These are phyloP conservation scores for Thecaphora thlaspeos DNA, from an alignment of 1,284 basidiomycete species.

Conservation along the genomic window DNA sequence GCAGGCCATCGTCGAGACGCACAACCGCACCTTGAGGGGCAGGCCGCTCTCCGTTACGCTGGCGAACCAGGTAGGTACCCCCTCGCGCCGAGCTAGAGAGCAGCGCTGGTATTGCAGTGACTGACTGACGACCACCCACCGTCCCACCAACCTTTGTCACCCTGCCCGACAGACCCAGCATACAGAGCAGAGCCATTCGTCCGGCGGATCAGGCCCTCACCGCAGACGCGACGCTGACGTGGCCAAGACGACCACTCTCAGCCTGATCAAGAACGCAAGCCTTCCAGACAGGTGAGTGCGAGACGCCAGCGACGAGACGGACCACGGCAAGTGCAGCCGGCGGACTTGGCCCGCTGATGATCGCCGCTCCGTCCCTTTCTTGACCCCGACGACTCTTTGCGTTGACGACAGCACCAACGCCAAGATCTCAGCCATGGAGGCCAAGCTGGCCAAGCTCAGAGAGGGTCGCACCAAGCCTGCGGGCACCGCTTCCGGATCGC, in stretches of 20 bases:
- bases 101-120: no score
- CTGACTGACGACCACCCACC: no score
- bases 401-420: constrained; percentile 64
- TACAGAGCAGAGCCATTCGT: not conserved
- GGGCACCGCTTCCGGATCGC: not conserved
- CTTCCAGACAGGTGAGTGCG: constrained; percentile 68
- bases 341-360: no score
- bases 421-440: constrained; percentile 93
- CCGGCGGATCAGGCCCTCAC: constrained; percentile 25
- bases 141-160: no score
- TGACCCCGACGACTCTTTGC: not conserved
- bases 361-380: not conserved
- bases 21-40: constrained; percentile 80
- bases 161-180: not conserved
- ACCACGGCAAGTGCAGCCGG: no score
- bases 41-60: constrained; percentile 83
- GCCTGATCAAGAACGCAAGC: constrained; percentile 73
- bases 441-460: constrained; percentile 66
- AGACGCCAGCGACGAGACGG: not conserved
- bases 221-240: constrained; percentile 59
- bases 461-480: constrained; percentile 6
- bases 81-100: not conserved
- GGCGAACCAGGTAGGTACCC: constrained; percentile 71
- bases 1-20: constrained; percentile 72
- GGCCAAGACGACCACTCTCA: constrained; percentile 78